Percentiles rank a stretch among this genome's conserved stretches.
Evolutionary conservation across 495 filamentous ascomycete species (phyloP).

Genomic region (Aspergillus avenaceus): DNA sequence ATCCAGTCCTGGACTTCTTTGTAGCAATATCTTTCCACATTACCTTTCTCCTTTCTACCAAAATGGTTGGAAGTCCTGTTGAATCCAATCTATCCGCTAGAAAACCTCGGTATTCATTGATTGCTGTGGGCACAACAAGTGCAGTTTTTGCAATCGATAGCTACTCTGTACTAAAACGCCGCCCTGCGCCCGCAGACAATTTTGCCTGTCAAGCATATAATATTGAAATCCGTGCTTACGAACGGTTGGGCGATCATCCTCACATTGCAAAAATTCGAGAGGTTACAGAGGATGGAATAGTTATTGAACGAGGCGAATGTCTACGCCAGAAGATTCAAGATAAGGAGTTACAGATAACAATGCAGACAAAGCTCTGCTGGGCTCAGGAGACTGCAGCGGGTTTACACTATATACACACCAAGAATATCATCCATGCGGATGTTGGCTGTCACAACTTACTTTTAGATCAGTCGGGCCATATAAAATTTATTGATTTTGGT

Average conservation of each 20-base stretch:
- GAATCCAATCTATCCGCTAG: background rate
- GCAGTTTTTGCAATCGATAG: background rate
- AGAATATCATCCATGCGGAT: slow-evolving; percentile 16
- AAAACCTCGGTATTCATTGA: background rate
- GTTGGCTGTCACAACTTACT: slow-evolving; percentile 16
- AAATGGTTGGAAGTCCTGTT: background rate
- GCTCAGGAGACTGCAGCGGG: slow-evolving; percentile 6
- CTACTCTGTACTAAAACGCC: slow-evolving; percentile 4
- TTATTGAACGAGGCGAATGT: slow-evolving; percentile 7
- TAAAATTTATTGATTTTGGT: slow-evolving; percentile 19
- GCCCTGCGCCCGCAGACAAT: background rate
- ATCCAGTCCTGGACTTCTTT: background rate
- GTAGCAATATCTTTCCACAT: background rate
- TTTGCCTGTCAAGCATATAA: slow-evolving; percentile 3
- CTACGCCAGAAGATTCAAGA: slow-evolving; percentile 5
- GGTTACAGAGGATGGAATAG: slow-evolving; percentile 4
- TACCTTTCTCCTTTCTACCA: background rate
- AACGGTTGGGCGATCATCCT: slow-evolving; percentile 7
- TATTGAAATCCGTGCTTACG: slow-evolving; percentile 8
- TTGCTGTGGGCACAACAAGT: background rate
- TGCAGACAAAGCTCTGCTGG: background rate
- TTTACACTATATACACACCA: slow-evolving; percentile 13
- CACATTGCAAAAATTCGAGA: slow-evolving; percentile 1
- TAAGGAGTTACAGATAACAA: background rate
- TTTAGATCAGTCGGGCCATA: slow-evolving; percentile 8